Base-by-base conservation (phyloP, 1,284 basidiomycete species). In the Neolentinus lepideus region DNA sequence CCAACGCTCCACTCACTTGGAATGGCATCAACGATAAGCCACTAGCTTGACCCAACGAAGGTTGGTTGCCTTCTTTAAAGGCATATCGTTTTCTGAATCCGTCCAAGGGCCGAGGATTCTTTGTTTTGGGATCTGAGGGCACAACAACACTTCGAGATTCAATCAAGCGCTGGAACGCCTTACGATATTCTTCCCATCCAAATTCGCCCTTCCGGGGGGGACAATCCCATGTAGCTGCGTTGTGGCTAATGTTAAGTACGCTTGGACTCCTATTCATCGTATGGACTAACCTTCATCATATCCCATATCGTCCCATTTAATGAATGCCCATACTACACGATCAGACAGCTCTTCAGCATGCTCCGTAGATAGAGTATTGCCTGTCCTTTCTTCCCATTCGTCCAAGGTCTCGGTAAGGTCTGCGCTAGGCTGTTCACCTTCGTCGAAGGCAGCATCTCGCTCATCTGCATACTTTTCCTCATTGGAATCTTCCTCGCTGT, bases 251-350 rank as follows among this genome's bases (percentile, higher is more conserved):
- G 38, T 4, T 43, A 6, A 43, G 19, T 16, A 43, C n/a, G 38
- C 3, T 6, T n/a, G 3, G 38, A 21, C 19, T 21, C 16, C 16
- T 16, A 21, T 21, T n/a, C 33, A 43, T 43, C 8, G 6, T 4
- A 16, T n/a, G 19, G 50, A 63, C 78, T 58, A 56, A 92, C 92
- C 84, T 73, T 94, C 85, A 31, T 94, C 91, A 61, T 98, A 97
- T 26, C 88, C 85, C 46, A 96, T 75, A 61, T 95, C 93, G 35
- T 86, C 77, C 92, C 94, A 98, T 69, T 97, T 98, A 61, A 92
- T 78, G 65, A 91, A 90, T 8, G 78, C 79, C 84, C 87, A 91
- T n/a, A 85, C 75, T 33, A 93, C 80, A 45, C 78, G 69, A 25
- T 81, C 72, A 19, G 83, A 78, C 61, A 89, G 76, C 1, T 78